phyloP scores from a whole-genome alignment of 139 green algal species.

The Chlamydomonas schloesseri region DNA sequence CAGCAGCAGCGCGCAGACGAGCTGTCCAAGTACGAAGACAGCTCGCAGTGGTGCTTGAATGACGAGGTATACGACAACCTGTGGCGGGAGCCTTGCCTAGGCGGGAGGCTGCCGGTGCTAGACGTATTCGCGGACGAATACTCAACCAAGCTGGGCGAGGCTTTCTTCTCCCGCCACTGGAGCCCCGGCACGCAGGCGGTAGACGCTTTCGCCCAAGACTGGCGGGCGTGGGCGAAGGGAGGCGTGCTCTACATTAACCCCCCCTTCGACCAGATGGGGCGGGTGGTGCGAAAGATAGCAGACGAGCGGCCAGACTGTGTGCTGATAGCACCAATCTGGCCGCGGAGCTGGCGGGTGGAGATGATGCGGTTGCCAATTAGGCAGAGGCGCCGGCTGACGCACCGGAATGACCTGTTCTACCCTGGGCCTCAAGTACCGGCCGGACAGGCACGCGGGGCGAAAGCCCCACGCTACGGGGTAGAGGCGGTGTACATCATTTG shows the following conservation, averaged over 20 bases:
- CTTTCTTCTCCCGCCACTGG: not conserved
- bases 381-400: not conserved
- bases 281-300: not conserved
- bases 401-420: not conserved
- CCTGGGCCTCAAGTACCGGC: not conserved
- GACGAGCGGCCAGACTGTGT: not conserved
- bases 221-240: no score
- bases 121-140: not conserved
- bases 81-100: no score
- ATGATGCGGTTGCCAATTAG: not conserved
- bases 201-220: not conserved
- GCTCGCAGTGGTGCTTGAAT: not conserved
- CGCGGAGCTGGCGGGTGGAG: not conserved
- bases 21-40: not conserved
- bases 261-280: not conserved
- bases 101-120: not conserved
- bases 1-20: not conserved
- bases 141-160: not conserved
- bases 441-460: not conserved
- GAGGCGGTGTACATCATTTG: not conserved
- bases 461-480: not conserved
- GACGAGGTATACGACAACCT: not conserved
- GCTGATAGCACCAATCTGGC: not conserved
- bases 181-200: not conserved
- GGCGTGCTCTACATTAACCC: not conserved